phyloP scores from a whole-genome alignment of 768 basidiomycete species.

The Chlorophyllum brunneum region DNA sequence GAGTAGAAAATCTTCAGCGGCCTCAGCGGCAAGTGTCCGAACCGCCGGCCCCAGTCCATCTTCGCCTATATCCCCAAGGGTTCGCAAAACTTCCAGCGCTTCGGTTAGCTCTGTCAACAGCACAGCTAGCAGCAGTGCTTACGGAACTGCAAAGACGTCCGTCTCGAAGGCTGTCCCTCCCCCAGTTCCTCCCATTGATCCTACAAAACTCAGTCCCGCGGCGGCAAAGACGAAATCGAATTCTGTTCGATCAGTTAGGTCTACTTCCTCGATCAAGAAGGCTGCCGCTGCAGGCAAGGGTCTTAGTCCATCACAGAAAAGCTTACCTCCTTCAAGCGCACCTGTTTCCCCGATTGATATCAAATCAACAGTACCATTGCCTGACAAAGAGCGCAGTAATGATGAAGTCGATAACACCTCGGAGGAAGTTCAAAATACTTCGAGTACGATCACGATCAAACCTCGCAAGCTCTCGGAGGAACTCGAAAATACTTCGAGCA shows the following conservation, averaged over 20 bases:
- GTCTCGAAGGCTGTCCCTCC: conserved; percentile 13
- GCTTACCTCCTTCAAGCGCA: neutral
- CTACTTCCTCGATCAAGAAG: conserved; percentile 8
- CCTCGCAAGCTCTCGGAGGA: conserved; percentile 9
- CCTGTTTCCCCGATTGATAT: conserved; percentile 6
- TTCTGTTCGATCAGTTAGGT: conserved; percentile 2
- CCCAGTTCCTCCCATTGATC: conserved; percentile 14
- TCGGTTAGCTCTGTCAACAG: conserved; percentile 24
- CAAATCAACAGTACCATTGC: conserved; percentile 1
- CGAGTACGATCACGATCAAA: conserved; percentile 18
- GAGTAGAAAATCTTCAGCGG: conserved; percentile 28
- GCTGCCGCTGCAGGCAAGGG: neutral
- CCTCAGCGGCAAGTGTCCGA: conserved; percentile 23
- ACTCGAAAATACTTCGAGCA: conserved; percentile 19
- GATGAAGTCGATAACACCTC: conserved; percentile 15
- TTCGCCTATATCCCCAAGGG: conserved; percentile 19
- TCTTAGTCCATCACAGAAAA: neutral
- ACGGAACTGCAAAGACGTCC: conserved; percentile 17
- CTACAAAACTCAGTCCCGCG: conserved; percentile 10
- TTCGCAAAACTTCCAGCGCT: conserved; percentile 22
- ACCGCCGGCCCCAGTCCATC: conserved; percentile 8
- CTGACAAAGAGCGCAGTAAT: conserved; percentile 19
- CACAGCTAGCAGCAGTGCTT: conserved; percentile 12
- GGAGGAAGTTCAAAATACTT: conserved; percentile 21
- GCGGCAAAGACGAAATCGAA: neutral